A percentile compares a stretch with the other conserved stretches of the same genome.
phyloP scores from a whole-genome alignment of 2,329 filamentous ascomycete genomes.

The Neonectria neomacrospora region DNA sequence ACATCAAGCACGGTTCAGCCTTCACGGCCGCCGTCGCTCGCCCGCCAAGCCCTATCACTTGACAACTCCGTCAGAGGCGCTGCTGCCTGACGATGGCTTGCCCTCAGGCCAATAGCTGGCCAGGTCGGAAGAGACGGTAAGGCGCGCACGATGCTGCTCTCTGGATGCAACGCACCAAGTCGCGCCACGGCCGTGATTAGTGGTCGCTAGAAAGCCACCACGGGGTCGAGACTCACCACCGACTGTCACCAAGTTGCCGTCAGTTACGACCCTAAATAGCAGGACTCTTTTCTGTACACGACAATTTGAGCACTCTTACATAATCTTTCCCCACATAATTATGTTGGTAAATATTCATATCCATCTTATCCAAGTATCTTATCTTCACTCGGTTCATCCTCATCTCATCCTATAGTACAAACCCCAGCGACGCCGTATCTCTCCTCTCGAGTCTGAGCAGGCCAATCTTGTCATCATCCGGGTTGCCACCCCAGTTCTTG shows the following conservation, averaged over 20 bases:
- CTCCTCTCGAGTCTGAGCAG: not conserved
- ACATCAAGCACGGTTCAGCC: not conserved
- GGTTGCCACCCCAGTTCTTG: not conserved
- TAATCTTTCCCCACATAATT: not conserved
- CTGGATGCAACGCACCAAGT: conserved; percentile 27
- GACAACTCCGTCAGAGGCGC: conserved; percentile 31
- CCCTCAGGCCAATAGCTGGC: conserved; percentile 27
- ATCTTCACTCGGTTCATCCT: not conserved
- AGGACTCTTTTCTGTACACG: no score
- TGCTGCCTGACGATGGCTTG: conserved; percentile 40
- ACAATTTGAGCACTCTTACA: no score
- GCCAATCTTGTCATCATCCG: not conserved
- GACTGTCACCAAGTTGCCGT: conserved; percentile 8
- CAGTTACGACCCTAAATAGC: not conserved
- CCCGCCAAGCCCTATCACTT: not conserved
- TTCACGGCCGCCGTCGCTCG: not conserved
- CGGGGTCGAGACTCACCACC: conserved; percentile 5
- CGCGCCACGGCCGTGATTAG: conserved; percentile 17
- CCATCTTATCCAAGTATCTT: not conserved
- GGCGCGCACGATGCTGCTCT: conserved; percentile 29
- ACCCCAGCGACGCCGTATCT: not conserved
- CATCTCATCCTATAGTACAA: not conserved
- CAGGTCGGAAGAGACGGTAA: conserved; percentile 6
- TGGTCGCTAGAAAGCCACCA: conserved; percentile 19
- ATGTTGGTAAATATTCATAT: not conserved